phyloP scores from a whole-genome alignment of 352 stramenopile genomes.

The Phytophthora parvispora region DNA sequence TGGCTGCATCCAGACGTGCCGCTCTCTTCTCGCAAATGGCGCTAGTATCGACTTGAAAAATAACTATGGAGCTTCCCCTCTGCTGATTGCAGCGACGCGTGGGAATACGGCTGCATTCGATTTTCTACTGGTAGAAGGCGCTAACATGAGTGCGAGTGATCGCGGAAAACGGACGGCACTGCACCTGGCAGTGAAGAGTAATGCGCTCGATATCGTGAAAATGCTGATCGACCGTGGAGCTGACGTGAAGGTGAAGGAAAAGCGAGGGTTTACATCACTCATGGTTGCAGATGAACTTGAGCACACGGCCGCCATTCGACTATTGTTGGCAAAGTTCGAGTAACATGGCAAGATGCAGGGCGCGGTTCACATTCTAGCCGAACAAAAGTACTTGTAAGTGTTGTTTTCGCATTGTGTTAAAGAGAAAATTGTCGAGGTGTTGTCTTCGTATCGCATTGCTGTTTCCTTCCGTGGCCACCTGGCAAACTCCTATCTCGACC shows the following conservation, averaged over 20 bases:
- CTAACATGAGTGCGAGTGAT: background rate
- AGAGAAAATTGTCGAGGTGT: too few species aligned
- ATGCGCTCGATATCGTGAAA: background rate
- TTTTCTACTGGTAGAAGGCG: background rate
- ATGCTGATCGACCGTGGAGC: background rate
- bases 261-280: background rate
- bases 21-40: background rate
- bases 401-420: too few species aligned
- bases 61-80: background rate
- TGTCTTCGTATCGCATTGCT: too few species aligned
- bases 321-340: background rate
- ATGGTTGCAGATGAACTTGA: background rate
- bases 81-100: background rate
- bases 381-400: too few species aligned
- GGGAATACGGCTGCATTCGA: background rate
- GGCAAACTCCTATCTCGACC: too few species aligned
- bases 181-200: background rate
- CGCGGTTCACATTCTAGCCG: too few species aligned
- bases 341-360: background rate
- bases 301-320: background rate
- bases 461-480: too few species aligned
- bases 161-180: background rate
- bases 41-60: background rate
- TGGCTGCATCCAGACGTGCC: background rate
- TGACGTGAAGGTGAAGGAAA: background rate